Conservation (phyloP, 106 monocot species). For the Apostasia ramifera region DNA sequence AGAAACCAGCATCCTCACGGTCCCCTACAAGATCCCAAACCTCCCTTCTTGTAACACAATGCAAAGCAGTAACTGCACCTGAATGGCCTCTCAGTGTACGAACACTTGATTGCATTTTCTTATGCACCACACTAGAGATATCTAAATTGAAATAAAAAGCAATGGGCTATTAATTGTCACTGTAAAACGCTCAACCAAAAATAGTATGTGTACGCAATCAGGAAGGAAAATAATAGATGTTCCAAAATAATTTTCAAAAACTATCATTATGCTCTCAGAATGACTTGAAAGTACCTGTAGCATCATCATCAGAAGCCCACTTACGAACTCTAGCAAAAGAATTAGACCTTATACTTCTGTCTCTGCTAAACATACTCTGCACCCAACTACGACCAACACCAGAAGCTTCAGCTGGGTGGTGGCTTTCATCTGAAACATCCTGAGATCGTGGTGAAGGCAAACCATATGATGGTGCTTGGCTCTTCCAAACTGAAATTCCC, state of each 20-base stretch:
- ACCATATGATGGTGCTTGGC: conserved; percentile 41
- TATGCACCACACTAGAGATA: conserved; percentile 42
- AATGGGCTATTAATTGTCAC: conserved; percentile 25
- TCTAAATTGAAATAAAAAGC: conserved; percentile 36
- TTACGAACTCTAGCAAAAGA: conserved; percentile 76
- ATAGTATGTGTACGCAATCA: too few relatives aligned
- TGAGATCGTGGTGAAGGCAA: conserved; percentile 79
- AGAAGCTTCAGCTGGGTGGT: conserved; percentile 76
- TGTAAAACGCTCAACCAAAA: not conserved
- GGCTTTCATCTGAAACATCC: conserved; percentile 67
- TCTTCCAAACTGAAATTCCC: conserved; percentile 65
- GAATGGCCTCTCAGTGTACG: conserved; percentile 81
- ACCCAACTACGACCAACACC: conserved; percentile 97
- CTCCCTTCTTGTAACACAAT: conserved; percentile 95
- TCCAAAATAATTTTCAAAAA: too few relatives aligned
- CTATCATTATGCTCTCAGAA: not conserved
- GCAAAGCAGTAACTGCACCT: conserved; percentile 90
- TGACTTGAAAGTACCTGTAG: conserved; percentile 4
- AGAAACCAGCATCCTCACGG: conserved; percentile 98
- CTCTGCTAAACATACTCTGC: conserved; percentile 98
- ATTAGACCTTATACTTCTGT: conserved; percentile 66
- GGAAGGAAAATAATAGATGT: too few relatives aligned
- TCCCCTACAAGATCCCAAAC: conserved; percentile 99
- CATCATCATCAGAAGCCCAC: conserved; percentile 34
- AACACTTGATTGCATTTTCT: conserved; percentile 78